Conservation (phyloP, 1,139 yeast genomes). For the Maudiozyma humilis region DNA sequence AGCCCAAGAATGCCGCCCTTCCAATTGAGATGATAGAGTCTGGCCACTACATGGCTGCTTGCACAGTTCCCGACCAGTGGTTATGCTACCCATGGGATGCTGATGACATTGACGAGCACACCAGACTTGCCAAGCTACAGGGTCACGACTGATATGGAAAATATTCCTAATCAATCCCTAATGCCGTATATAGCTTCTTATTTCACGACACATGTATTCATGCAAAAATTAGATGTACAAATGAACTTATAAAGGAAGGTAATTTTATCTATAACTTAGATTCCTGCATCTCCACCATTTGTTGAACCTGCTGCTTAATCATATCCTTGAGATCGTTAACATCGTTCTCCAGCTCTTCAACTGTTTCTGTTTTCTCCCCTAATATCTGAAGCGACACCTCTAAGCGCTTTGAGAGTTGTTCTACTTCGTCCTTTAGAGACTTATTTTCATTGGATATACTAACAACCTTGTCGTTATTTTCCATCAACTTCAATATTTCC, state of each 20-base stretch:
- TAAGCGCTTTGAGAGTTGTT: conserved; percentile 36
- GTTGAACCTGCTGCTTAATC: conserved; percentile 76
- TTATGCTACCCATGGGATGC: conserved; percentile 64
- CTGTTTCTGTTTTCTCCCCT: conserved; percentile 84
- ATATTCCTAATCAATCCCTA: not conserved
- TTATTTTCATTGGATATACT: conserved; percentile 34
- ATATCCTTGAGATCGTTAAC: conserved; percentile 80
- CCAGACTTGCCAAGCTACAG: conserved; percentile 63
- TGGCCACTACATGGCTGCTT: conserved; percentile 46
- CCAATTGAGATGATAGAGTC: conserved; percentile 40
- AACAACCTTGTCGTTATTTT: conserved; percentile 44
- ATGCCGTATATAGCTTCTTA: not conserved
- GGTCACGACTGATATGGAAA: conserved; percentile 37
- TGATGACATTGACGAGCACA: conserved; percentile 76
- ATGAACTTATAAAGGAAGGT: not conserved
- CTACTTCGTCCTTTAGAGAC: conserved; percentile 35
- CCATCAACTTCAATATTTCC: conserved; percentile 53
- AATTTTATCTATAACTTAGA: not conserved
- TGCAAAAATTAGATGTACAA: too few species aligned
- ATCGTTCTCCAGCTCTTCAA: conserved; percentile 80
- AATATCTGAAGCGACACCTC: conserved; percentile 64
- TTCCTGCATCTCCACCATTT: conserved; percentile 65
- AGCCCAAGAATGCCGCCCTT: conserved; percentile 48
- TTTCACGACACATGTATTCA: too few species aligned
- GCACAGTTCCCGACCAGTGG: conserved; percentile 50